Base-by-base conservation (phyloP, 2,329 filamentous ascomycete species). In the Clarireedia sp. region DNA sequence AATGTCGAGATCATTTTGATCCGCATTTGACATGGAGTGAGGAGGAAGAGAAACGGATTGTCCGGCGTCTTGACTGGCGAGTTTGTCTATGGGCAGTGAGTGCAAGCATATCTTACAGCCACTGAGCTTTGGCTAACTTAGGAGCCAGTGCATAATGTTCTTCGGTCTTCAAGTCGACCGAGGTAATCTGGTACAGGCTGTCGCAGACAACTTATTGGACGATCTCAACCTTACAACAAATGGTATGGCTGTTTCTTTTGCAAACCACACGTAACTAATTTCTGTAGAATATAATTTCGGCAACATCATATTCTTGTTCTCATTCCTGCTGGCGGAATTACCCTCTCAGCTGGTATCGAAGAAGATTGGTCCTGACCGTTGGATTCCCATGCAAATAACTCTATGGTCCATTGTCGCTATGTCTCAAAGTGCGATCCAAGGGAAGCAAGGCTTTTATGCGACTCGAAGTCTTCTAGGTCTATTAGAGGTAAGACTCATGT, bases 81-180 rank as follows among this genome's bases (percentile, higher is more conserved):
- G 62, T 65, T 29, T 63, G 60, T 56, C 41, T 60, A 7, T 63
- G 60, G 59, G 63, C 60, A 47, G 58, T 64, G 57, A 58, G 55
- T 53, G 29, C 8, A 12, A 14, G 33, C 29, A 48, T 48, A 10
- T 5, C 16, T 9, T 2, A 16, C 9, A 5, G 2, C 5, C 16
- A 21, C 19, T 19, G 6, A 12, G 21, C 19, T 5, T 33, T 33
- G 17, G n/a, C 12, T 54, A 5, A 54, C 12, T 24, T 26, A 81
- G 81, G 64, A 82, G 82, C 6, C 8, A 82, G 52, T 82, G 79
- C 56, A 57, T 82, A 26, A 83, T 82, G 67, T 84, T 84, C 65
- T 82, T 83, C 59, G 78, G 77, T 2, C 71, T 85, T 3, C 78
- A 85, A 59, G 71, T 83, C 23, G 81, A 85, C 65, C 72, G 82